Evolutionary conservation across 768 basidiomycete genomes (phyloP).

Genomic region (Agrocybe pediades): DNA sequence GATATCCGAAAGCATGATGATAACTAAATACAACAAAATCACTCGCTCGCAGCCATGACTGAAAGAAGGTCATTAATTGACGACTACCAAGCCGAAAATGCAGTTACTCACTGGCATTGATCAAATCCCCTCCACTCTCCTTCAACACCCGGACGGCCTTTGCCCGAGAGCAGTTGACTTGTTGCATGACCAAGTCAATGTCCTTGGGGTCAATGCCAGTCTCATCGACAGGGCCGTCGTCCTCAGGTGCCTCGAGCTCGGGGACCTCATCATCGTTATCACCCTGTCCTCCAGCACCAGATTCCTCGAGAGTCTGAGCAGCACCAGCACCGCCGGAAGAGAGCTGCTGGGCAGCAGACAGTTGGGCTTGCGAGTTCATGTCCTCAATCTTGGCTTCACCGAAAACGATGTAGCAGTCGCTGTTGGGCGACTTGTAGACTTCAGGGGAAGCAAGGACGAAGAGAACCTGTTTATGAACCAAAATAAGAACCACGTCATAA

Average conservation of each 20-base stretch:
- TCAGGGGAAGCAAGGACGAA: constrained; percentile 94
- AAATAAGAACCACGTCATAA: constrained; percentile 6
- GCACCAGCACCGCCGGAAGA: constrained; percentile 50
- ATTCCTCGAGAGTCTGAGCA: constrained; percentile 49
- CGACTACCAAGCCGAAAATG: not conserved
- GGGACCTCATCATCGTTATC: constrained; percentile 84
- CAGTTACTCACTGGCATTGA: constrained; percentile 86
- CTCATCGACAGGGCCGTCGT: constrained; percentile 83
- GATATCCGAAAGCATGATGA: constrained; percentile 31
- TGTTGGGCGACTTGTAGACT: constrained; percentile 96
- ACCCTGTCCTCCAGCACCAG: constrained; percentile 57
- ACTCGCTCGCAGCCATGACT: constrained; percentile 96
- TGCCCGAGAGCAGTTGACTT: constrained; percentile 87
- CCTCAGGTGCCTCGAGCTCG: constrained; percentile 79
- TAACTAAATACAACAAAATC: constrained; percentile 34
- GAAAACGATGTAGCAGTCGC: constrained; percentile 98
- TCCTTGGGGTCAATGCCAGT: constrained; percentile 91
- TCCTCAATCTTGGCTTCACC: constrained; percentile 98
- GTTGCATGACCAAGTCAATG: constrained; percentile 88
- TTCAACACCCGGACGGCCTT: constrained; percentile 91
- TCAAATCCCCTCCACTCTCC: constrained; percentile 91
- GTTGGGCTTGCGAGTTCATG: constrained; percentile 78
- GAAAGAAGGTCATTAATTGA: constrained; percentile 5
- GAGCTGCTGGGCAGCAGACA: constrained; percentile 81
- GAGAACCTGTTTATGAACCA: constrained; percentile 56